Conservation (phyloP, 2,329 filamentous ascomycete species). For the Pyrenochaeta sp. region DNA sequence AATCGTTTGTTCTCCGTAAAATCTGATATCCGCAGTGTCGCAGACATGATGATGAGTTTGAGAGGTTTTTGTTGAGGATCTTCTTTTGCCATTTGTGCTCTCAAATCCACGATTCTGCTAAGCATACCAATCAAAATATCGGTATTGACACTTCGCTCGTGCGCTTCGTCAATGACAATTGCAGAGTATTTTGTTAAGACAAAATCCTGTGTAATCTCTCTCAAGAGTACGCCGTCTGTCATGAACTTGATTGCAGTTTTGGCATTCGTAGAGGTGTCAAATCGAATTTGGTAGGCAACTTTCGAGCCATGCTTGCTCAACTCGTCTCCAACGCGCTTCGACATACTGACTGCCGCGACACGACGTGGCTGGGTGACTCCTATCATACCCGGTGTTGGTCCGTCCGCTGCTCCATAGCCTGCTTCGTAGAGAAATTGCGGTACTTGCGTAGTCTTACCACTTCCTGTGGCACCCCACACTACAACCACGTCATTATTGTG, state of each 20-base stretch:
- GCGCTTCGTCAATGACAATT: conserved; percentile 94
- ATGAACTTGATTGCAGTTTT: conserved; percentile 97
- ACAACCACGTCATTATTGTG: conserved; percentile 90
- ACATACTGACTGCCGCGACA: conserved; percentile 96
- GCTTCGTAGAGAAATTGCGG: conserved; percentile 96
- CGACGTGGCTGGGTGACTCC: conserved; percentile 93
- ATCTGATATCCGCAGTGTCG: conserved; percentile 88
- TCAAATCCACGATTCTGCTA: conserved; percentile 86
- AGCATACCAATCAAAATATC: conserved; percentile 98
- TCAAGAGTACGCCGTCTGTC: conserved; percentile 94
- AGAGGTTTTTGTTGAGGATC: conserved; percentile 74
- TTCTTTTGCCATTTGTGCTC: conserved; percentile 76
- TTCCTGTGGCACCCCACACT: conserved; percentile 93
- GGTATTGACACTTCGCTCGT: conserved; percentile 96
- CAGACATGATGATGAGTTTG: conserved; percentile 98
- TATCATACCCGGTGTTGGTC: conserved; percentile 88
- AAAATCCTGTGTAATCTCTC: conserved; percentile 91
- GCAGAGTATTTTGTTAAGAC: conserved; percentile 88
- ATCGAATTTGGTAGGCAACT: conserved; percentile 91
- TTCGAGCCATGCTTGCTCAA: conserved; percentile 76
- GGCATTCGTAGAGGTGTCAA: conserved; percentile 80
- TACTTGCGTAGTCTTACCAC: conserved; percentile 96
- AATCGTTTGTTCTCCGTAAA: conserved; percentile 84
- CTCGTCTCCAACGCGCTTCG: conserved; percentile 87
- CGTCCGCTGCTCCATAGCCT: conserved; percentile 81